Percentiles rank a stretch among this genome's conserved stretches.
phyloP scores from a whole-genome alignment of 2,329 filamentous ascomycete species.

The Exophiala spinifera region DNA sequence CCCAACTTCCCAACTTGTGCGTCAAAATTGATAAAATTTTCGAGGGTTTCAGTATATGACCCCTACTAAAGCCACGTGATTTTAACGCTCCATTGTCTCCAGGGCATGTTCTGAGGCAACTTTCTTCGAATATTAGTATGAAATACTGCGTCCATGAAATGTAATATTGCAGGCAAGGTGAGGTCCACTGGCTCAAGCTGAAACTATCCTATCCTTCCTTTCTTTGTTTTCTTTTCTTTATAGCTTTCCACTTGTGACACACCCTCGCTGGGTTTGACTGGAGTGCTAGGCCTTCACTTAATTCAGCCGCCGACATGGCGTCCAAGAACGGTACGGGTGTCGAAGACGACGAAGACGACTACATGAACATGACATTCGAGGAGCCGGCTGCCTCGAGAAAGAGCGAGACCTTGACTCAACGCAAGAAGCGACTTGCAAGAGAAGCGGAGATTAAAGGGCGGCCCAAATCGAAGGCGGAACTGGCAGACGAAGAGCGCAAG shows the following conservation, averaged over 20 bases:
- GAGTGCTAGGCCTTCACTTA: too few species aligned
- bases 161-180: too few species aligned
- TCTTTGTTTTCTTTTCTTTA: too few species aligned
- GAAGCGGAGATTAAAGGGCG: constrained; percentile 62
- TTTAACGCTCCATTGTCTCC: too few species aligned
- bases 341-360: constrained; percentile 79
- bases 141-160: too few species aligned
- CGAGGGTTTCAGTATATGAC: constrained; percentile 2
- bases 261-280: too few species aligned
- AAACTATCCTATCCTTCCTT: too few species aligned
- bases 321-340: constrained; percentile 1
- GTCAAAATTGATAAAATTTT: constrained; percentile 6
- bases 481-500: constrained; percentile 68
- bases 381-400: constrained; percentile 52
- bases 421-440: constrained; percentile 53
- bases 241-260: too few species aligned
- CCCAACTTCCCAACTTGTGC: too few species aligned
- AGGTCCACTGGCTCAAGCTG: too few species aligned
- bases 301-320: background rate
- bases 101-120: too few species aligned
- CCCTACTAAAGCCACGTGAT: constrained; percentile 7
- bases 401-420: constrained; percentile 63
- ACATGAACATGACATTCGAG: constrained; percentile 92
- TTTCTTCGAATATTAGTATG: too few species aligned
- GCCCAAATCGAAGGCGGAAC: constrained; percentile 77